Percentiles rank a stretch among this genome's conserved stretches.
phyloP scores from a whole-genome alignment of 768 basidiomycete genomes.

The Mycena floridula region DNA sequence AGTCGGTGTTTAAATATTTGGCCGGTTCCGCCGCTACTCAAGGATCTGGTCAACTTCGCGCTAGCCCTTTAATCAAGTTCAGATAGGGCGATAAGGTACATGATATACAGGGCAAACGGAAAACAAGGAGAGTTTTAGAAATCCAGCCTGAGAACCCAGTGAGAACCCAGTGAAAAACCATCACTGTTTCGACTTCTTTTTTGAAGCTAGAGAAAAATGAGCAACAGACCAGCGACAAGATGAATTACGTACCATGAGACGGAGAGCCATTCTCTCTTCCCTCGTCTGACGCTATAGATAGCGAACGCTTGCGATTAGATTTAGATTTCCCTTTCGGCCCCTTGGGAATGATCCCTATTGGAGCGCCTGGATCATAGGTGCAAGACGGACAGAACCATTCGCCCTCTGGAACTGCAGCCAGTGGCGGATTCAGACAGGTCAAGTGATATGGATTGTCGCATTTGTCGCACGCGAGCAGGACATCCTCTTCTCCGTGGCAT shows the following conservation, averaged over 20 bases:
- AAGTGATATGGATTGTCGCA: conserved; percentile 66
- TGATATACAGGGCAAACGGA: no score
- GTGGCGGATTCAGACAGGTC: conserved; percentile 51
- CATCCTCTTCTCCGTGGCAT: conserved; percentile 70
- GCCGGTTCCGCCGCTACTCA: no score
- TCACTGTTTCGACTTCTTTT: conserved; percentile 1
- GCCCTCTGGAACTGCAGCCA: conserved; percentile 52
- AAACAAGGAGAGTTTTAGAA: no score
- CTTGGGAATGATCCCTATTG: no score
- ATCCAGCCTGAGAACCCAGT: no score
- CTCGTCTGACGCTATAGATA: background rate
- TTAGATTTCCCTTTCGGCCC: background rate
- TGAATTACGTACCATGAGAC: background rate
- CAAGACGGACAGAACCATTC: conserved; percentile 58
- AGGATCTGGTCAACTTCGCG: no score
- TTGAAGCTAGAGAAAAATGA: conserved; percentile 9
- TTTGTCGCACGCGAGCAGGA: conserved; percentile 88
- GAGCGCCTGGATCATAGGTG: background rate
- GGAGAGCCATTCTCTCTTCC: background rate
- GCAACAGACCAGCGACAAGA: conserved; percentile 5
- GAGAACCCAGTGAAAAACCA: no score
- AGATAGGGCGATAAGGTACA: no score
- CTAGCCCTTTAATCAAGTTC: no score
- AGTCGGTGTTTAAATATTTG: no score
- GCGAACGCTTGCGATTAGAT: no score